phyloP scores from a whole-genome alignment of 2,329 filamentous ascomycete species.

The Sporothrix schenckii region DNA sequence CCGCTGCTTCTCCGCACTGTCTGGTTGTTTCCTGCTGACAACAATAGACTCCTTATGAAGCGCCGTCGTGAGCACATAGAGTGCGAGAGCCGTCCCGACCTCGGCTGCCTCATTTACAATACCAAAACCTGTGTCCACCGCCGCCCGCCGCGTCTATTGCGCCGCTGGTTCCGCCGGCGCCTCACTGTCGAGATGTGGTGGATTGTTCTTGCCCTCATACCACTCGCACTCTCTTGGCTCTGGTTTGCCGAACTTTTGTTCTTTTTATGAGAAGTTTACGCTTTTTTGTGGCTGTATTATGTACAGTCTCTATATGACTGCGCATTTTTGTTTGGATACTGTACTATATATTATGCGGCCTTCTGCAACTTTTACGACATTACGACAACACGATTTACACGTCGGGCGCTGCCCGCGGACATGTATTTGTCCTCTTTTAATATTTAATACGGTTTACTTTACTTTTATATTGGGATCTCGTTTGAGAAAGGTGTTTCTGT shows the following conservation, averaged over 20 bases:
- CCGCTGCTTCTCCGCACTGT: neutral
- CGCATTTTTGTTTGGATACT: neutral
- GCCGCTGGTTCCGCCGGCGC: conserved; percentile 50
- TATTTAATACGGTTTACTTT: conserved; percentile 18
- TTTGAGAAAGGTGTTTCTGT: conserved; percentile 1
- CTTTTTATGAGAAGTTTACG: neutral
- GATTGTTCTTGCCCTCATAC: conserved; percentile 50
- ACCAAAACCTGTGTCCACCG: conserved; percentile 54
- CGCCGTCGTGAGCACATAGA: conserved; percentile 62
- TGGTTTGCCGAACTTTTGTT: conserved; percentile 41
- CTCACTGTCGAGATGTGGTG: conserved; percentile 56
- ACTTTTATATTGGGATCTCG: neutral
- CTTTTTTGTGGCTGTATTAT: neutral
- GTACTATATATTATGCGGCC: neutral
- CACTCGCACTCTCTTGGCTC: conserved; percentile 47
- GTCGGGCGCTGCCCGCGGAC: neutral
- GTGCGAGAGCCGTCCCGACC: conserved; percentile 60
- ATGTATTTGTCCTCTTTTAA: neutral
- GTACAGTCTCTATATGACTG: neutral
- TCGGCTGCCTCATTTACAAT: conserved; percentile 60
- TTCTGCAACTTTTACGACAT: neutral
- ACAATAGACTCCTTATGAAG: conserved; percentile 58
- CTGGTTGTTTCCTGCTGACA: neutral
- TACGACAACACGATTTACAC: conserved; percentile 6
- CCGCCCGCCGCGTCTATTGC: conserved; percentile 51